phyloP scores from a whole-genome alignment of 73 alveolate species.

The Tetrahymena borealis region DNA sequence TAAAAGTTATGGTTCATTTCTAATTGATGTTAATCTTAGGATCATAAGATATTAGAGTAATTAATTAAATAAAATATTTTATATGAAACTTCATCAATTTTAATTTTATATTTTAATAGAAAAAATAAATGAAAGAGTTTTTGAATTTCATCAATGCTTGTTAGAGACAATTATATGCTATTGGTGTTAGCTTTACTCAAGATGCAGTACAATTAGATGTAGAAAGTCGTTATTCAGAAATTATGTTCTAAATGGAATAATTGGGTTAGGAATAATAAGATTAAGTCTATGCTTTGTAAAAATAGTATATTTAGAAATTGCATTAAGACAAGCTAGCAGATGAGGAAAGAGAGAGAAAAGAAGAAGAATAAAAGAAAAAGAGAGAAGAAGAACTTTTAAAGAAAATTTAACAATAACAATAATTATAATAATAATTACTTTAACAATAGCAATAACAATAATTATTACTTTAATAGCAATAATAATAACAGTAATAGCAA shows the following conservation, averaged over 20 bases:
- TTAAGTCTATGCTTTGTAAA: conserved; percentile 34
- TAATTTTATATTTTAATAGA: not conserved
- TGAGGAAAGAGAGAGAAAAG: conserved; percentile 42
- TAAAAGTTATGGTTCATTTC: not conserved
- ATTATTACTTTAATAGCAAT: not conserved
- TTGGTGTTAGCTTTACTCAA: not conserved
- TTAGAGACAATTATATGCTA: not conserved
- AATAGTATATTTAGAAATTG: conserved; percentile 30
- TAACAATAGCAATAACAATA: not conserved
- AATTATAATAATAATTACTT: not conserved
- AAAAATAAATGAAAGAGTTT: not conserved
- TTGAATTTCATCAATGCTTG: not conserved
- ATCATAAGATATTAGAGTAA: not conserved
- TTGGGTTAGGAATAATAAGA: conserved; percentile 48
- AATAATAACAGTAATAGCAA: not conserved
- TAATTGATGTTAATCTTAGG: not conserved
- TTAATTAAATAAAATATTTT: not conserved
- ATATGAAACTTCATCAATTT: not conserved
- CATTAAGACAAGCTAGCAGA: conserved; percentile 35
- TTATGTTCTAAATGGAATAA: conserved; percentile 24
- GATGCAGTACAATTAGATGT: not conserved
- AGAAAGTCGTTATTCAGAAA: not conserved
- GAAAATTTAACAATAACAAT: conserved; percentile 35
- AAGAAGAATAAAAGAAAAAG: conserved; percentile 56
- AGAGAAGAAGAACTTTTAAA: conserved; percentile 38